Evolutionary conservation across 1,284 basidiomycete genomes (phyloP).

Genomic region (Ustanciosporium gigantosporum): DNA sequence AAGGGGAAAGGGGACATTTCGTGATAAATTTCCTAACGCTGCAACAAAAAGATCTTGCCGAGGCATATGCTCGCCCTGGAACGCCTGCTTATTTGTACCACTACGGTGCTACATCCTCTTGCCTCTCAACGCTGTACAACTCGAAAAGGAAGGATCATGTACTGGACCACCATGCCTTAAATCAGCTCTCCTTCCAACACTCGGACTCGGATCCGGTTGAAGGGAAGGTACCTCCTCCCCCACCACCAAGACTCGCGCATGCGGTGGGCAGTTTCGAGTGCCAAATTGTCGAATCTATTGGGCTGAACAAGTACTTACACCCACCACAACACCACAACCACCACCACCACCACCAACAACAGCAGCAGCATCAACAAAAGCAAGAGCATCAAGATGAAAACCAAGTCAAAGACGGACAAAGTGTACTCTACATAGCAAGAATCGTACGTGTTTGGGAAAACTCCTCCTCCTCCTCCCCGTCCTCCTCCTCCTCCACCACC

Average conservation of each 20-base stretch:
- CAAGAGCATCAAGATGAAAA: too few relatives aligned
- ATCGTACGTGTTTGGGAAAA: constrained; percentile 9
- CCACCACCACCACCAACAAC: background rate
- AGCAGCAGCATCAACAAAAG: constrained; percentile 1
- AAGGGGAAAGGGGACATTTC: constrained; percentile 1
- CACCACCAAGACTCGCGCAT: constrained; percentile 3
- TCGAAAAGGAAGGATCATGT: too few relatives aligned
- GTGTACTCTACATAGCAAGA: constrained; percentile 21
- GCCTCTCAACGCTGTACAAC: too few relatives aligned
- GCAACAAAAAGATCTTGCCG: background rate
- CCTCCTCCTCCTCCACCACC: too few relatives aligned
- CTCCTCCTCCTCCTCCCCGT: too few relatives aligned
- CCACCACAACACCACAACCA: too few relatives aligned
- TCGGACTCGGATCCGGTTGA: constrained; percentile 3
- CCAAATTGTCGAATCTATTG: constrained; percentile 12
- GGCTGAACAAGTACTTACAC: constrained; percentile 2
- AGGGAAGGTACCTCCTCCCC: background rate
- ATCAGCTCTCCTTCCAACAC: background rate
- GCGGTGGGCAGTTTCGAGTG: constrained; percentile 14
- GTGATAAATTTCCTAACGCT: background rate
- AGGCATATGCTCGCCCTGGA: background rate
- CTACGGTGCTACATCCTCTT: too few relatives aligned
- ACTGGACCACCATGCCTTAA: background rate
- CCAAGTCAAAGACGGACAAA: background rate
- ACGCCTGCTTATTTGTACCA: background rate